Evolutionary conservation across 2,329 filamentous ascomycete species (phyloP).

Genomic region (Epichloe gansuensis): DNA sequence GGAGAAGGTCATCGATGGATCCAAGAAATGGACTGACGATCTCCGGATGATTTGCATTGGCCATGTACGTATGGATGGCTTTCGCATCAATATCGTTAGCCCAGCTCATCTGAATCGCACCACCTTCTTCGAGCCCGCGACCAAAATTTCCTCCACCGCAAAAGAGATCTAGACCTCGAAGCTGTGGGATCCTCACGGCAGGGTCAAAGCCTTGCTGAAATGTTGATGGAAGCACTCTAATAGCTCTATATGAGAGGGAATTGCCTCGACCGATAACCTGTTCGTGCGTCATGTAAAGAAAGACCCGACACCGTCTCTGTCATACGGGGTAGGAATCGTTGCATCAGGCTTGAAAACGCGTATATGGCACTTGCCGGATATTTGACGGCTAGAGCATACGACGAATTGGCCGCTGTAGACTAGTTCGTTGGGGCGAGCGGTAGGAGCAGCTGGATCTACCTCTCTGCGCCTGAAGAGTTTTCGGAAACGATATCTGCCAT

Average conservation of each 20-base stretch:
- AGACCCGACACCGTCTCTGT: slow-evolving; percentile 51
- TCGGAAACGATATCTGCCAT: slow-evolving; percentile 30
- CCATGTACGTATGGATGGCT: slow-evolving; percentile 63
- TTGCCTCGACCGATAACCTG: neutral
- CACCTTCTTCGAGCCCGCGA: slow-evolving; percentile 61
- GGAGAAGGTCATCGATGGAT: slow-evolving; percentile 59
- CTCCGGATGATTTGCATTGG: slow-evolving; percentile 39
- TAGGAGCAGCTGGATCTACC: slow-evolving; percentile 20
- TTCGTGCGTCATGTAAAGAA: slow-evolving; percentile 46
- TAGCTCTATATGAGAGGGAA: slow-evolving; percentile 19
- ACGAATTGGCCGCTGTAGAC: slow-evolving; percentile 39
- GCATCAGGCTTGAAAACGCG: slow-evolving; percentile 36
- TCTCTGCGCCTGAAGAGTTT: slow-evolving; percentile 36
- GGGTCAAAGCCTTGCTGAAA: slow-evolving; percentile 47
- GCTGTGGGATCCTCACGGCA: slow-evolving; percentile 17
- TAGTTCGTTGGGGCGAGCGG: slow-evolving; percentile 42
- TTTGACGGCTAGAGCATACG: slow-evolving; percentile 21
- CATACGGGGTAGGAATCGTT: slow-evolving; percentile 49
- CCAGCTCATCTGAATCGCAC: slow-evolving; percentile 51
- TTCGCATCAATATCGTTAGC: slow-evolving; percentile 53
- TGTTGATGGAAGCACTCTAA: slow-evolving; percentile 21
- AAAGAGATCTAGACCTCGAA: slow-evolving; percentile 59
- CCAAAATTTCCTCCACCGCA: slow-evolving; percentile 71
- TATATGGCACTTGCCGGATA: slow-evolving; percentile 48
- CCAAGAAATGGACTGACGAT: slow-evolving; percentile 48